These are phyloP conservation scores for Lavandula angustifolia DNA, from an alignment of 257 asterid species.

Conservation along the genomic window DNA sequence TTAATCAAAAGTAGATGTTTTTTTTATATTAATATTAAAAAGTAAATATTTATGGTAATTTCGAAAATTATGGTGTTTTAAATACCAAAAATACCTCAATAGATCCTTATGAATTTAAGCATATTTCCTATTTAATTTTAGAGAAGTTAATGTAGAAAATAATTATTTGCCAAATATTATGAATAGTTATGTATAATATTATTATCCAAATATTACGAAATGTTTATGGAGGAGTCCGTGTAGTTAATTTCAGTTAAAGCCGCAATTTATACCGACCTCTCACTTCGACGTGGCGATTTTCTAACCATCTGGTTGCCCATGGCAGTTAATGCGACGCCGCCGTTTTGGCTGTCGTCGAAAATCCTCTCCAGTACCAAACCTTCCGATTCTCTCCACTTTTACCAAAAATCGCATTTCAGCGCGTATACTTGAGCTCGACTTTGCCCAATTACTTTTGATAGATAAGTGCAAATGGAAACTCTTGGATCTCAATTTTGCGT, in stretches of 20 bases:
- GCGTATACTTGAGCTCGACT: background rate
- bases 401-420: background rate
- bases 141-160: no score
- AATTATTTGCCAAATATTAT: no score
- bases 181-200: no score
- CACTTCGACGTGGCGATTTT: constrained; percentile 34
- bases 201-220: no score
- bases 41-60: no score
- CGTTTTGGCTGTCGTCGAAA: background rate
- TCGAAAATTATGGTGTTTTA: no score
- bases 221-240: no score
- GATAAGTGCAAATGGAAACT: constrained; percentile 26
- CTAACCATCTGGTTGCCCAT: background rate
- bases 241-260: background rate
- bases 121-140: no score
- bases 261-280: background rate
- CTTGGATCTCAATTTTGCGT: constrained; percentile 23
- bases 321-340: constrained; percentile 23
- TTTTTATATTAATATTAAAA: no score
- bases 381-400: constrained; percentile 32
- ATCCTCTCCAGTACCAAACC: constrained; percentile 26
- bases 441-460: background rate
- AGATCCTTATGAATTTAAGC: no score
- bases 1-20: no score
- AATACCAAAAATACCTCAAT: no score